Conservation (phyloP, 257 asterid species). For the Capsicum chinense region DNA sequence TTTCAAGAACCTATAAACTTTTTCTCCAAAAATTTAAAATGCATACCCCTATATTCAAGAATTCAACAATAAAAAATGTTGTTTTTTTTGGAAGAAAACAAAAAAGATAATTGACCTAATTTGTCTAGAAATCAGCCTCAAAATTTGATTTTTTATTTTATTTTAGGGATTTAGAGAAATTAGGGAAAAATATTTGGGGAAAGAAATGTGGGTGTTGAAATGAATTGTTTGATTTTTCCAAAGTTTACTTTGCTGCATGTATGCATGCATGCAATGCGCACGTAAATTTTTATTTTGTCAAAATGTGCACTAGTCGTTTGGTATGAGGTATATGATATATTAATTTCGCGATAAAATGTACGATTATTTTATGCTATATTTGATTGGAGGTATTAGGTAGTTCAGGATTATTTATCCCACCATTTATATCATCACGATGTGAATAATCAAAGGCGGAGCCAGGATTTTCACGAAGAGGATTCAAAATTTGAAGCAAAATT, state of each 20-base stretch:
- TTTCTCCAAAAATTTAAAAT: background rate
- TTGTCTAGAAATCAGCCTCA: background rate
- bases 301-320: too few species aligned
- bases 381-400: too few species aligned
- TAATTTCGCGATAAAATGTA: too few species aligned
- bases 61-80: slow-evolving; percentile 21
- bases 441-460: too few species aligned
- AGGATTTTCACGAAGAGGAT: too few species aligned
- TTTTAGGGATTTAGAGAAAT: background rate
- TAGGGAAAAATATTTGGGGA: slow-evolving; percentile 5
- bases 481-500: too few species aligned
- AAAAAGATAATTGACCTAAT: background rate
- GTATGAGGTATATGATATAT: too few species aligned
- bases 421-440: too few species aligned
- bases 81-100: background rate
- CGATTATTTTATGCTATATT: too few species aligned
- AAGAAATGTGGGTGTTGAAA: background rate
- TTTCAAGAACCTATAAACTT: too few species aligned
- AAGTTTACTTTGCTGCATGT: background rate
- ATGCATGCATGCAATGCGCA: slow-evolving; percentile 23
- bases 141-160: background rate
- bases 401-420: too few species aligned
- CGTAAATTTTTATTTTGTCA: too few species aligned
- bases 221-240: slow-evolving; percentile 24
- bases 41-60: background rate